Evolutionary conservation across 1,284 basidiomycete genomes (phyloP).

Genomic region (Schizophyllum amplum): DNA sequence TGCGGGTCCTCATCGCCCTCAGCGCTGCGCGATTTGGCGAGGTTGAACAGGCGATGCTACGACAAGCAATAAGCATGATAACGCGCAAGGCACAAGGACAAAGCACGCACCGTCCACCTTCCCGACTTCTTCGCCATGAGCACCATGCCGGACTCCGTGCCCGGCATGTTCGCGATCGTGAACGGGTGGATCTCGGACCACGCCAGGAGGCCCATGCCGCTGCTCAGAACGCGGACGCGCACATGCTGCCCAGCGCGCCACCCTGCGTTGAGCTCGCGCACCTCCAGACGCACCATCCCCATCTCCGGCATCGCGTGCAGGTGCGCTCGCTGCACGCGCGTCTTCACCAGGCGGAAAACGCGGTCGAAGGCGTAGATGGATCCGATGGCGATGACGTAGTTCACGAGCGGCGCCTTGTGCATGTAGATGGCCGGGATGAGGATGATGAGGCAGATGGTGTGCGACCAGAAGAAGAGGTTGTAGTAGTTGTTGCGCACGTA

Average conservation of each 20-base stretch:
- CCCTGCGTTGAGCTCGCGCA: constrained; percentile 56
- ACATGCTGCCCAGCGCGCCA: constrained; percentile 84
- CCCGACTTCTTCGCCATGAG: constrained; percentile 58
- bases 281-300: constrained; percentile 47
- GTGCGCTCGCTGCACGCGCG: constrained; percentile 49
- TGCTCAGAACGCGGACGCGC: constrained; percentile 56
- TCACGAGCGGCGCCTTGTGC: constrained; percentile 34
- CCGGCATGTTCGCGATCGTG: constrained; percentile 54
- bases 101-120: constrained; percentile 41
- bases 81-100: background rate
- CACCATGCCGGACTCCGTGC: constrained; percentile 43
- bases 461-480: constrained; percentile 46
- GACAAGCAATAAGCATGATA: background rate
- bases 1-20: constrained; percentile 34
- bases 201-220: constrained; percentile 44
- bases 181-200: constrained; percentile 70
- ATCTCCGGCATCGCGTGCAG: constrained; percentile 49
- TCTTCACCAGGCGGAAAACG: constrained; percentile 55
- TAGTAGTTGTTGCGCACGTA: constrained; percentile 45
- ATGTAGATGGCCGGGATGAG: constrained; percentile 40
- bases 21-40: constrained; percentile 33
- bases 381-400: constrained; percentile 42
- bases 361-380: constrained; percentile 61
- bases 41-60: constrained; percentile 33
- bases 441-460: constrained; percentile 34